These are phyloP conservation scores for Akebia trifoliata DNA, from an alignment of 164 flowering plant species.

Conservation along the genomic window DNA sequence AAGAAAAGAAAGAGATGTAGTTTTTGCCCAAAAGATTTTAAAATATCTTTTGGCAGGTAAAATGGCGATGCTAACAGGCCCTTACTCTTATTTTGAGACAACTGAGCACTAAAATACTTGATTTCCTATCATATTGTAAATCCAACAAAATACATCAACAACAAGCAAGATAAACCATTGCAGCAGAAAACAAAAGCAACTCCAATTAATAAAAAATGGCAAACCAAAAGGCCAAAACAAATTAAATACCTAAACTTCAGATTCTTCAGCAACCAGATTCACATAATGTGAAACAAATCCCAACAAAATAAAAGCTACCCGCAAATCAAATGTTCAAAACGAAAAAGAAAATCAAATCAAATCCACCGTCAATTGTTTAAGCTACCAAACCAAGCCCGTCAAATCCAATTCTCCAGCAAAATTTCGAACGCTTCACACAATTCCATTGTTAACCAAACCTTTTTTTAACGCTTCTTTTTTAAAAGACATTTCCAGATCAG, in stretches of 20 bases:
- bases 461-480: too few relatives aligned
- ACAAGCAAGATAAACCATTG: background rate
- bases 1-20: too few relatives aligned
- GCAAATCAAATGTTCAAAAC: background rate
- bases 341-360: background rate
- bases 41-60: too few relatives aligned
- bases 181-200: background rate
- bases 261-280: background rate
- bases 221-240: background rate
- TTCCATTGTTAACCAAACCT: background rate
- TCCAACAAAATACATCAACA: background rate
- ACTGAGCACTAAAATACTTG: background rate
- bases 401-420: background rate
- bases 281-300: background rate
- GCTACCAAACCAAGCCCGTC: too few relatives aligned
- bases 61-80: background rate
- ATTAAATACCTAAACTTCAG: background rate
- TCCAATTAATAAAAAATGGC: background rate
- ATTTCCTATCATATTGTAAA: background rate
- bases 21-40: too few relatives aligned
- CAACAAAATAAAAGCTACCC: background rate
- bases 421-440: background rate
- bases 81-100: constrained; percentile 2
- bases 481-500: background rate
- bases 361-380: too few relatives aligned